These are phyloP conservation scores for Albizia julibrissin DNA, from an alignment of 306 rosid genomes.

Conservation along the genomic window DNA sequence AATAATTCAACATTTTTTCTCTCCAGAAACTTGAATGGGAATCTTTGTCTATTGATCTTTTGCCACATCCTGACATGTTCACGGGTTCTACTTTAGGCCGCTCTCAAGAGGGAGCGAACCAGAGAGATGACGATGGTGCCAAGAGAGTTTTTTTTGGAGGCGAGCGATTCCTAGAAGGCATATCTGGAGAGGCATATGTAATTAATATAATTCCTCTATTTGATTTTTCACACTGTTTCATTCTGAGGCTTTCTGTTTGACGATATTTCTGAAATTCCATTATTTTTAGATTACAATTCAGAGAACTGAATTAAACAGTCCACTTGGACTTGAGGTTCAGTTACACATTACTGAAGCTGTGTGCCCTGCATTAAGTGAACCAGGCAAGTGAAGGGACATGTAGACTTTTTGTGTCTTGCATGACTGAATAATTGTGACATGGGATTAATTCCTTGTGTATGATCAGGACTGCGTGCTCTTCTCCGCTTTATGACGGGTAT, in stretches of 20 bases:
- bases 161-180: slow-evolving; percentile 92
- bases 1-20: slow-evolving; percentile 36
- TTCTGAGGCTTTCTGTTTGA: slow-evolving; percentile 19
- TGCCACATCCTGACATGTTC: slow-evolving; percentile 99
- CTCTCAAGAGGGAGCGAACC: slow-evolving; percentile 58
- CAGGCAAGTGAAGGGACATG: slow-evolving; percentile 52
- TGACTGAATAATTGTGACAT: slow-evolving; percentile 5
- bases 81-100: slow-evolving; percentile 73
- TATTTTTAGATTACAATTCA: slow-evolving; percentile 78
- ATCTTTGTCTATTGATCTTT: slow-evolving; percentile 91
- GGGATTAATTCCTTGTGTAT: slow-evolving; percentile 31
- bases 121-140: slow-evolving; percentile 93
- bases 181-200: slow-evolving; percentile 94
- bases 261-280: slow-evolving; percentile 26
- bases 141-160: slow-evolving; percentile 96
- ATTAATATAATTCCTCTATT: slow-evolving; percentile 27
- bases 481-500: slow-evolving; percentile 92
- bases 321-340: slow-evolving; percentile 96
- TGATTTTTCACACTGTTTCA: slow-evolving; percentile 15
- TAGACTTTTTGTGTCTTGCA: slow-evolving; percentile 16
- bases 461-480: slow-evolving; percentile 91
- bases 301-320: slow-evolving; percentile 85
- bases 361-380: slow-evolving; percentile 97
- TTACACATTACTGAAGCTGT: slow-evolving; percentile 89
- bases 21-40: slow-evolving; percentile 97